phyloP scores from a whole-genome alignment of 768 basidiomycete genomes.

The Russula sp. region DNA sequence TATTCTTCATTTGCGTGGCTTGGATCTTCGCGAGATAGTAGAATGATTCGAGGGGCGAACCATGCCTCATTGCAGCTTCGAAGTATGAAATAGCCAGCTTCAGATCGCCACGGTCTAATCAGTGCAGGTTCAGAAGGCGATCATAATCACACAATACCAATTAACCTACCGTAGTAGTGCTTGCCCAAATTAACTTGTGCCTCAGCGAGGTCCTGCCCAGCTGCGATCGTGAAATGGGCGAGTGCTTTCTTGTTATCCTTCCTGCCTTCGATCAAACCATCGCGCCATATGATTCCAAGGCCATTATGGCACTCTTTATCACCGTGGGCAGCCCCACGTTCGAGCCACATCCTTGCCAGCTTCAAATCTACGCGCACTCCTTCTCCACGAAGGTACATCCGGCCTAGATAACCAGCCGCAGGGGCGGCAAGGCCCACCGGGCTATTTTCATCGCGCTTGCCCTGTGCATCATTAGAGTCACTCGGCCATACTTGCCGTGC shows the following conservation, averaged over 20 bases:
- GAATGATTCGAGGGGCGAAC: slow-evolving; percentile 91
- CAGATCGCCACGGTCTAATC: slow-evolving; percentile 61
- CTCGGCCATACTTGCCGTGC: slow-evolving; percentile 82
- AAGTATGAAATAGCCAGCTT: slow-evolving; percentile 63
- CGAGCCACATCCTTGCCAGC: slow-evolving; percentile 89
- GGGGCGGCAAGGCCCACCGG: slow-evolving; percentile 55
- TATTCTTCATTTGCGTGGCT: slow-evolving; percentile 43
- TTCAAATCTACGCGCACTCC: slow-evolving; percentile 72
- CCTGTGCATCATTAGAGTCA: slow-evolving; percentile 56
- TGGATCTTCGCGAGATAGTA: slow-evolving; percentile 89
- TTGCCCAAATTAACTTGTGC: slow-evolving; percentile 90
- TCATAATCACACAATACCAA: slow-evolving; percentile 2
- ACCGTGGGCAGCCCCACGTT: slow-evolving; percentile 69
- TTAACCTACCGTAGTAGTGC: slow-evolving; percentile 49
- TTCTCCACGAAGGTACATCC: slow-evolving; percentile 93
- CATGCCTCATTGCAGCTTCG: slow-evolving; percentile 76
- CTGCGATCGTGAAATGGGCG: slow-evolving; percentile 66
- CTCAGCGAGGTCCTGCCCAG: slow-evolving; percentile 83
- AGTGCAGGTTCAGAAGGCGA: slow-evolving; percentile 6
- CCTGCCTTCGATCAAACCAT: slow-evolving; percentile 67
- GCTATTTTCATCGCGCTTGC: slow-evolving; percentile 28
- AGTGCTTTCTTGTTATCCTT: slow-evolving; percentile 58
- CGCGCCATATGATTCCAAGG: slow-evolving; percentile 86
- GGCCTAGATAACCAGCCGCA: slow-evolving; percentile 82
- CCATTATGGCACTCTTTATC: slow-evolving; percentile 89